Evolutionary conservation across 768 basidiomycete species (phyloP).

Genomic region (Rubroboletus satanas): DNA sequence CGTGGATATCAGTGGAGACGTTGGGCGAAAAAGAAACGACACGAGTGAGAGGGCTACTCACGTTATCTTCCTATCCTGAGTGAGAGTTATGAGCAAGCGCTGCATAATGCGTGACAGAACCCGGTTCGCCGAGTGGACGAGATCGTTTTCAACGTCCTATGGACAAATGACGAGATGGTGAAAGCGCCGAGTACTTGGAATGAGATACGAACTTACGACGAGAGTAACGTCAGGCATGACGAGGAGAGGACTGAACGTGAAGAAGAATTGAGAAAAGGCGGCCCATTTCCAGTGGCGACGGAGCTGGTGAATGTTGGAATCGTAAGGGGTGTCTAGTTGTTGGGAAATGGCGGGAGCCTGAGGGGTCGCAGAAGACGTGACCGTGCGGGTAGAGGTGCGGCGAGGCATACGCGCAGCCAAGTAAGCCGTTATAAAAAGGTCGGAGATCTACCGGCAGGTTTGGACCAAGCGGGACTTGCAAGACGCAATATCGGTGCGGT

Average conservation of each 20-base stretch:
- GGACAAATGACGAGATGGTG: slow-evolving; percentile 11
- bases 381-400: slow-evolving; percentile 44
- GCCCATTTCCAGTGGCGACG: slow-evolving; percentile 92
- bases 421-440: slow-evolving; percentile 35
- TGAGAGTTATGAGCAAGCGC: slow-evolving; percentile 65
- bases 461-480: slow-evolving; percentile 20
- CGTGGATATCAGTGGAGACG: slow-evolving; percentile 14
- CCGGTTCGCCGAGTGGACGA: slow-evolving; percentile 53
- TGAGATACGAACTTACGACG: slow-evolving; percentile 40
- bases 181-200: not conserved
- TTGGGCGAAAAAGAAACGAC: slow-evolving; percentile 13
- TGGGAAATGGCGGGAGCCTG: slow-evolving; percentile 26
- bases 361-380: slow-evolving; percentile 31
- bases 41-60: slow-evolving; percentile 37
- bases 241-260: slow-evolving; percentile 74
- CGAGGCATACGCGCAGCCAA: slow-evolving; percentile 52
- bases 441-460: slow-evolving; percentile 34
- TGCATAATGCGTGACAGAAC: slow-evolving; percentile 74
- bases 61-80: slow-evolving; percentile 79
- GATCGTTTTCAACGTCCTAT: slow-evolving; percentile 78
- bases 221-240: slow-evolving; percentile 68
- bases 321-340: slow-evolving; percentile 26
- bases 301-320: slow-evolving; percentile 48
- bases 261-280: slow-evolving; percentile 86
- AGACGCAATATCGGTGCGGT: slow-evolving; percentile 15